Evolutionary conservation across 177 flowering plant species (phyloP), one percentile per base, ranked within the genome.

Genomic region (Telopea speciosissima): DNA sequence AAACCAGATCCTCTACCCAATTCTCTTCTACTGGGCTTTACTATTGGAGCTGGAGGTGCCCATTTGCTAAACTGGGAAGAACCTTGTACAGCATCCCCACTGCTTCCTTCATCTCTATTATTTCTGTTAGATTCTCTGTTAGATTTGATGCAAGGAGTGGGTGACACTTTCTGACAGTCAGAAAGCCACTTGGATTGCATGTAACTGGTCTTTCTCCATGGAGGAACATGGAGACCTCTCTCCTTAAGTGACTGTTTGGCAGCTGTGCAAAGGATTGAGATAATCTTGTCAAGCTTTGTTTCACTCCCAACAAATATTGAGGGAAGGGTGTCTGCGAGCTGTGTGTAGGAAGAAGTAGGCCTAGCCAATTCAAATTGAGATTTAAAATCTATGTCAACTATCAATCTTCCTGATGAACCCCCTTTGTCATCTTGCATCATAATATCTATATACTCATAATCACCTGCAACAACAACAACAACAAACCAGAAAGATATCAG

Each of bases 351-450:
- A 69, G 65, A 21, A 25, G 87, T 86, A 9, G 92, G 89, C 78
- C 90, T 83, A 69, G 90, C 88, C 17, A 88, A 24, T 24, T 85
- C 92, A 77, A 88, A 88, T 28, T 88, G 89, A 0, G 90, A 83
- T 78, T 76, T 81, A 79, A 88, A 88, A 52, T 86, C 90, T 68
- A 78, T 78, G 82, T 88, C 92, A 31, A 88, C 75, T 70, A 88
- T 84, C 42, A 83, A 63, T 69, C 90, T 84, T 42, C 23, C 14
- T 73, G 74, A 22, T 73, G 74, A 22, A 11, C 40, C 66, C 36
- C 72, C 79, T 61, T 66, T 62, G 21, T 62, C 70, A n/a, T 69
- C 78, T 26, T 31, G 54, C 64, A 76, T 62, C 54, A 70, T 44
- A 3, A 88, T 67, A 8, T 86, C 90, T 63, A 88, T 82, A 79